These are phyloP conservation scores for Pulveroboletus sp. DNA, from an alignment of 768 basidiomycete genomes.

Conservation along the genomic window DNA sequence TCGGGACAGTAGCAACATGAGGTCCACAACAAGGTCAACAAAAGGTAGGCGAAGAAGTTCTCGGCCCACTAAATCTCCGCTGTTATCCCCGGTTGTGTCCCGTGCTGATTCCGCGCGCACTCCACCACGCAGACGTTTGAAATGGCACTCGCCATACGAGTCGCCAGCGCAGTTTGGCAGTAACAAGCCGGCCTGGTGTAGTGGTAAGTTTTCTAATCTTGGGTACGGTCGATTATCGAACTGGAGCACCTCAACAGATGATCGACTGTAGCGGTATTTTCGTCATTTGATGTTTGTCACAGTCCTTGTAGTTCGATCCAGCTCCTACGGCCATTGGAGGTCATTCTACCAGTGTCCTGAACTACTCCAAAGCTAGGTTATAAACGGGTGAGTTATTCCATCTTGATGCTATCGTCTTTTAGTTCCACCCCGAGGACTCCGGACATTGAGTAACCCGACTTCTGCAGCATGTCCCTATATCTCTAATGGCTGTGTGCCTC, in stretches of 20 bases:
- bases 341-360: too few species aligned
- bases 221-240: too few species aligned
- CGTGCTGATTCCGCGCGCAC: background rate
- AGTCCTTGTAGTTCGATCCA: too few species aligned
- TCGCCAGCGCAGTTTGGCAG: too few species aligned
- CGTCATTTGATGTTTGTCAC: too few species aligned
- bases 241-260: too few species aligned
- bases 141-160: too few species aligned
- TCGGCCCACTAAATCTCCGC: background rate
- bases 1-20: conserved; percentile 56
- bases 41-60: background rate
- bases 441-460: background rate
- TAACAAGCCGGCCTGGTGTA: too few species aligned
- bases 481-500: background rate
- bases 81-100: background rate
- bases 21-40: background rate
- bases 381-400: background rate
- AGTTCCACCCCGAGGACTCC: background rate
- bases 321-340: too few species aligned
- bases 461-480: background rate
- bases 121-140: background rate
- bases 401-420: background rate
- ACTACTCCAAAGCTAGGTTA: background rate
- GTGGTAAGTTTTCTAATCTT: background rate
- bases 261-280: too few species aligned